phyloP scores from a whole-genome alignment of 805 yeast genomes.

The Brettanomyces custersianus region DNA sequence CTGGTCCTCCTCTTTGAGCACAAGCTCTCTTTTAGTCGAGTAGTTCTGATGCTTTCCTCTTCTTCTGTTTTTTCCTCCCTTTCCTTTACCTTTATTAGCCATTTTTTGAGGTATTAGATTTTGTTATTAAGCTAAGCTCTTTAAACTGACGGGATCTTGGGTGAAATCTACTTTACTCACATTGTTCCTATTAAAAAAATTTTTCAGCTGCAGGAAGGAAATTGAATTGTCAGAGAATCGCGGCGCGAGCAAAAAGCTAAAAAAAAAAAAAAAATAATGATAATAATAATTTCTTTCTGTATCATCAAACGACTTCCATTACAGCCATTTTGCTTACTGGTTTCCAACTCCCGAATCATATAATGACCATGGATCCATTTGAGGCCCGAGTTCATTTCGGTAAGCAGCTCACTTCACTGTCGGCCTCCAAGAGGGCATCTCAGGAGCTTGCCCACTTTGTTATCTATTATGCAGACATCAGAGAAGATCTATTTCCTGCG shows the following conservation, averaged over 20 bases:
- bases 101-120: conserved; percentile 32
- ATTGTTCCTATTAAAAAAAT: no score
- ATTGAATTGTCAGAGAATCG: no score
- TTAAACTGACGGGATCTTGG: no score
- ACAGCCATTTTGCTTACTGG: no score
- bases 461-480: conserved; percentile 44
- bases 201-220: no score
- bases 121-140: no score
- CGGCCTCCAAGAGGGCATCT: conserved; percentile 51
- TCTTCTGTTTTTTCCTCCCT: conserved; percentile 91
- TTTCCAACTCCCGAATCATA: no score
- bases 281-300: no score
- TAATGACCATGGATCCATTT: conserved; percentile 66
- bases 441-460: conserved; percentile 48
- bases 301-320: no score
- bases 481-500: conserved; percentile 62
- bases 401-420: conserved; percentile 53
- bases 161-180: no score
- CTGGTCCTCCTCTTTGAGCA: conserved; percentile 91
- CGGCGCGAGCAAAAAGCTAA: no score
- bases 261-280: no score
- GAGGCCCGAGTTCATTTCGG: conserved; percentile 74
- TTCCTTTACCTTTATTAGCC: conserved; percentile 32
- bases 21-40: conserved; percentile 89
- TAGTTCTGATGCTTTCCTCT: conserved; percentile 96